These are phyloP conservation scores for Zea mays DNA, from an alignment of 176 grass and related monocot genomes.

Conservation along the genomic window Zm-B73-REFERENCE-NAM-5.0 NC_050100.1:92430001-92430500, in stretches of 20 bases:
- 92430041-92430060: not conserved
- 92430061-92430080: not conserved
- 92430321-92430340: not conserved
- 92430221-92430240: too few species aligned
- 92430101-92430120: not conserved
- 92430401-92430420: too few species aligned
- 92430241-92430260: too few species aligned
- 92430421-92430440: not conserved
- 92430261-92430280: not conserved
- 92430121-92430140: too few species aligned
- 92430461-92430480: not conserved
- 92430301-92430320: not conserved
- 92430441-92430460: not conserved
- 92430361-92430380: not conserved
- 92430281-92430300: not conserved
- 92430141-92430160: not conserved
- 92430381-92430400: too few species aligned
- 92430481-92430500: too few species aligned
- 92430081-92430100: not conserved
- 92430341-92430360: too few species aligned
- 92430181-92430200: not conserved
- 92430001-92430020: too few species aligned
- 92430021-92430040: too few species aligned
- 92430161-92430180: not conserved
- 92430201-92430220: not conserved